phyloP scores from a whole-genome alignment of 2,329 filamentous ascomycete genomes.

The Elsinoe ampelina region DNA sequence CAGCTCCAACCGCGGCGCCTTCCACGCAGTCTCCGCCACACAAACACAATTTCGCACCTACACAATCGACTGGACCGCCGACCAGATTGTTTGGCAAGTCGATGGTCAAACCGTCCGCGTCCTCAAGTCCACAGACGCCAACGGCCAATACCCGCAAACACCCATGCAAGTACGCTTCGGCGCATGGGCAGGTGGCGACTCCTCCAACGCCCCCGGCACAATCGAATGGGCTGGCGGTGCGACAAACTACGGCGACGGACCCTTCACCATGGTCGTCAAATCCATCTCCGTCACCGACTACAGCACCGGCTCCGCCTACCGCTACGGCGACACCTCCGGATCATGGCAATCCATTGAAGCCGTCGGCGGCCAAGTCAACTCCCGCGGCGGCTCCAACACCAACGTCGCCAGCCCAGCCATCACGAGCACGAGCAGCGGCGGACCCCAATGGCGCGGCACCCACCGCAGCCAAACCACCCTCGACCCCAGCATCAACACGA shows the following conservation, averaged over 20 bases:
- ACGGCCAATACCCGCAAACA: slow-evolving; percentile 80
- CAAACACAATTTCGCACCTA: slow-evolving; percentile 77
- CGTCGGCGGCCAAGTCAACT: slow-evolving; percentile 61
- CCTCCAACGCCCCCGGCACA: slow-evolving; percentile 68
- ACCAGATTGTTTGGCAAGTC: slow-evolving; percentile 79
- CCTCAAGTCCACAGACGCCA: slow-evolving; percentile 59
- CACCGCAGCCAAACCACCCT: slow-evolving; percentile 38
- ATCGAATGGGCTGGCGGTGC: slow-evolving; percentile 81
- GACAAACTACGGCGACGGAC: slow-evolving; percentile 74
- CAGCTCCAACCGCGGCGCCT: slow-evolving; percentile 78
- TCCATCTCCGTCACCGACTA: slow-evolving; percentile 76
- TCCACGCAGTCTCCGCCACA: slow-evolving; percentile 59
- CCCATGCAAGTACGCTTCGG: slow-evolving; percentile 94
- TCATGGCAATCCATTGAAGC: slow-evolving; percentile 74
- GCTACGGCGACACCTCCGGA: slow-evolving; percentile 69
- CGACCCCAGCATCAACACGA: slow-evolving; percentile 30
- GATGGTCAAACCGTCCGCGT: slow-evolving; percentile 69
- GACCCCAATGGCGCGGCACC: slow-evolving; percentile 57
- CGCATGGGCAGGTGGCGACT: slow-evolving; percentile 83
- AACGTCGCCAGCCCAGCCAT: slow-evolving; percentile 50
- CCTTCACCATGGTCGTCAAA: slow-evolving; percentile 77
- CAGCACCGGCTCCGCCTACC: slow-evolving; percentile 79
- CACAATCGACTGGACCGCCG: slow-evolving; percentile 80
- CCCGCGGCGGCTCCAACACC: slow-evolving; percentile 46
- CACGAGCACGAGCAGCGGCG: slow-evolving; percentile 52